phyloP scores from a whole-genome alignment of 331 rosid genomes.

The Quercus lobata region DNA sequence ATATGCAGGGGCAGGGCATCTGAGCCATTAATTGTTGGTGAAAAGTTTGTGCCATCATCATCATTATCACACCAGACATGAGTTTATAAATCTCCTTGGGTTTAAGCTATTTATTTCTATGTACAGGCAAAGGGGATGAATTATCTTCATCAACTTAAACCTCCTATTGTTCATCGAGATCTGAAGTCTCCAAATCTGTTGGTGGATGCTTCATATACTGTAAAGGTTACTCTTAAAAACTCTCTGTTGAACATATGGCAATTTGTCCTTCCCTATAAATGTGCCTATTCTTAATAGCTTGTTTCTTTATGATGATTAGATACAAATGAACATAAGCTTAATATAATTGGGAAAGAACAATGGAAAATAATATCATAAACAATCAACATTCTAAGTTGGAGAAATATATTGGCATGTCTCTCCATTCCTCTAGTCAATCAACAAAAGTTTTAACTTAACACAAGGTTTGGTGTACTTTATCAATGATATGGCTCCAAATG shows the following conservation, averaged over 20 bases:
- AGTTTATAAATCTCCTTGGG: not conserved
- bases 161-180: conserved; percentile 97
- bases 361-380: too few relatives aligned
- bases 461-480: not conserved
- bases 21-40: not conserved
- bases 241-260: not conserved
- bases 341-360: not conserved
- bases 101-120: conserved; percentile 20
- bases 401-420: not conserved
- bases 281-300: not conserved
- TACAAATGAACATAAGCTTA: not conserved
- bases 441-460: not conserved
- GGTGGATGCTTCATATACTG: conserved; percentile 78
- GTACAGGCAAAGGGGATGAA: conserved; percentile 92
- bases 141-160: conserved; percentile 87
- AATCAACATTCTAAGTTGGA: too few relatives aligned
- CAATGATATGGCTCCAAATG: not conserved
- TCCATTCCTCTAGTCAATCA: not conserved
- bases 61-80: not conserved
- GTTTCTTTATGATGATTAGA: not conserved
- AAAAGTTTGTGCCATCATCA: not conserved
- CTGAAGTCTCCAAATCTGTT: conserved; percentile 94
- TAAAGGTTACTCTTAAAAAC: conserved; percentile 53
- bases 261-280: not conserved
- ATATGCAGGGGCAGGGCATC: not conserved